Evolutionary conservation across 768 basidiomycete species (phyloP), one percentile per base, ranked within the genome.

Genomic region (Suillus clintonianus): DNA sequence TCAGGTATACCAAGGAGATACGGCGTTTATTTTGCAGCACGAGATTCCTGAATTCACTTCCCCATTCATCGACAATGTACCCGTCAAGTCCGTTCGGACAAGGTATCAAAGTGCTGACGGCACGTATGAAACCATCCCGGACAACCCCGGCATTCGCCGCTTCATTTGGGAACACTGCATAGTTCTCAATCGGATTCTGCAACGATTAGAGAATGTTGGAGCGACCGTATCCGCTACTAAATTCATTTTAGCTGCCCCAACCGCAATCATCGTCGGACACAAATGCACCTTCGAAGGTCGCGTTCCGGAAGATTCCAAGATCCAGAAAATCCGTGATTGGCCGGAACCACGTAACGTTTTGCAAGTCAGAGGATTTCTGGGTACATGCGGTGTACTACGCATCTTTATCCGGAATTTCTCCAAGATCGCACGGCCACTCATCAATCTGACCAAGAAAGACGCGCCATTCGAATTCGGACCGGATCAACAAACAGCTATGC

Each of bases 141-240:
- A 75, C 1, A 84, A 84, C 63, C 67, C 69, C 0, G 74, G 75
- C 0, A 81, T 83, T 14, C 61, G 77, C 0, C 62, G 73, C 0
- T 83, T 82, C 55, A 68, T 82, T 0, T 83, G 76, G 72, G 78
- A 82, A 61, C 78, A 80, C 42, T 65, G 80, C 11, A 42, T 67
- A 6, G 71, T 73, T 54, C 37, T 81, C 13, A 78, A 83, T 60
- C 47, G 76, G 0, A 61, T 85, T 3, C 34, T 81, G 0, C 78
- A 82, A 17, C 64, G 70, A 0, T 73, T 83, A 34, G 76, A 78
- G 27, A 72, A 79, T 47, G 48, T 65, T 4, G 77, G 81, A 0
- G 76, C 74, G 0, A 83, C 78, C 0, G 76, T 83, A 30, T 80
- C 76, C 0, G 78, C 78, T 0, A 59, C 69, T 9, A 84, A 83